These are phyloP conservation scores for Calophaca sinica DNA, from an alignment of 306 rosid genomes.

Conservation along the genomic window DNA sequence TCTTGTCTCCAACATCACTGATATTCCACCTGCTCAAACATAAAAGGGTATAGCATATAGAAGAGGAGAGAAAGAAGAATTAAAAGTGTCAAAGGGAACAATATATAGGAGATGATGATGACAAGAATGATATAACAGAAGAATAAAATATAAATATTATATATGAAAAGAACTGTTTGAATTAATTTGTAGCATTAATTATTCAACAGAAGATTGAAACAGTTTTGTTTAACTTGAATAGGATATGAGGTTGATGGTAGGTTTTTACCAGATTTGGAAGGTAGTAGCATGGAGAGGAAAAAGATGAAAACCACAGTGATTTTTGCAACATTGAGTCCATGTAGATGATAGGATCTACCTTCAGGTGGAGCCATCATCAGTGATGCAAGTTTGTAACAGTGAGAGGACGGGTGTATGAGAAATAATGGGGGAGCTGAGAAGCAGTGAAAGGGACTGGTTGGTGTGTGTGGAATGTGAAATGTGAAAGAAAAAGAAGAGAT, in stretches of 20 bases:
- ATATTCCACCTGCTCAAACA: conserved; percentile 45
- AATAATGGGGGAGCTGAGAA: conserved; percentile 6
- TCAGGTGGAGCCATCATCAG: conserved; percentile 61
- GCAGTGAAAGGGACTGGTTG: conserved; percentile 38
- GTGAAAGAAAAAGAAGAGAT: conserved; percentile 9
- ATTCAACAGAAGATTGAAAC: conserved; percentile 27
- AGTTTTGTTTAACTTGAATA: conserved; percentile 22
- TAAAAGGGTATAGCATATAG: too few species aligned
- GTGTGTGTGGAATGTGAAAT: conserved; percentile 13
- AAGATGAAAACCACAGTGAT: conserved; percentile 70
- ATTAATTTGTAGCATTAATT: background rate
- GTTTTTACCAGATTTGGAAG: conserved; percentile 65
- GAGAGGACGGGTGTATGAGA: conserved; percentile 38
- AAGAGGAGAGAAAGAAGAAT: background rate
- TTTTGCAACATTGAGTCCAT: conserved; percentile 44
- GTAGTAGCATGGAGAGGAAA: conserved; percentile 58
- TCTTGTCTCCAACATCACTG: conserved; percentile 13
- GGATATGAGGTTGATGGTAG: conserved; percentile 1
- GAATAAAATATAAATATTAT: background rate
- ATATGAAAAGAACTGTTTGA: background rate
- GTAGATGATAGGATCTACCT: conserved; percentile 48
- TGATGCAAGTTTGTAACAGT: conserved; percentile 52
- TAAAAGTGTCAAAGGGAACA: background rate
- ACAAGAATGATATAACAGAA: background rate
- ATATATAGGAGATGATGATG: background rate